phyloP scores from a whole-genome alignment of 225 moss, liverwort and hornwort species.

The Sphagnum tenellum region DNA sequence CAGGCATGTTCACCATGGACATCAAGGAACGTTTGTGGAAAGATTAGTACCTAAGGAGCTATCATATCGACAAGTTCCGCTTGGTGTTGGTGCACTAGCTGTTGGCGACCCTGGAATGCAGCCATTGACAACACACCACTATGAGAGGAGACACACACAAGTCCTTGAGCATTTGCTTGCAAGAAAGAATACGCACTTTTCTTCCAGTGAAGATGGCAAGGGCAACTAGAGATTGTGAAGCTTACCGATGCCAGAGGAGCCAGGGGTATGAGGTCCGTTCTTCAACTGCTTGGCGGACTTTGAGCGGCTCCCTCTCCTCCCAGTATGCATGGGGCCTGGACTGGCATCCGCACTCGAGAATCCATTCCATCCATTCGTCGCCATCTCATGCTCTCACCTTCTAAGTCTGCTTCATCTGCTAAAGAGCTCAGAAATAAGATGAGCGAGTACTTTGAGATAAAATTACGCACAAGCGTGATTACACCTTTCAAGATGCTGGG shows the following conservation, averaged over 20 bases:
- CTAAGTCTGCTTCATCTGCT: slow-evolving; percentile 24
- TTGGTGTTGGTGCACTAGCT: slow-evolving; percentile 41
- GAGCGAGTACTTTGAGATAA: too few species aligned
- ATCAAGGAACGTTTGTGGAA: too few species aligned
- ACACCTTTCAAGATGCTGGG: too few species aligned
- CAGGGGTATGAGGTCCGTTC: slow-evolving; percentile 34
- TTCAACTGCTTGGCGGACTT: slow-evolving; percentile 37
- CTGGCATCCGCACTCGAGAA: slow-evolving; percentile 27
- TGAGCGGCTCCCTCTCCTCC: slow-evolving; percentile 29
- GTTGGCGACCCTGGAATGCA: slow-evolving; percentile 30
- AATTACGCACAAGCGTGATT: too few species aligned
- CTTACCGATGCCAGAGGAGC: slow-evolving; percentile 24
- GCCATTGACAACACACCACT: too few species aligned
- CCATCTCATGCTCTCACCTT: slow-evolving; percentile 26
- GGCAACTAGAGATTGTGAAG: neutral
- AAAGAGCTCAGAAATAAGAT: too few species aligned
- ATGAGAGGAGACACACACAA: neutral
- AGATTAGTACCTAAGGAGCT: slow-evolving; percentile 40
- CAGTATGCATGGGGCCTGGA: slow-evolving; percentile 22
- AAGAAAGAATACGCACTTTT: too few species aligned
- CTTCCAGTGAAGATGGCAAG: too few species aligned
- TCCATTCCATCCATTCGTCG: slow-evolving; percentile 39
- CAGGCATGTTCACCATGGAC: too few species aligned
- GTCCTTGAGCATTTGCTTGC: too few species aligned
- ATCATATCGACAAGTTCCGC: slow-evolving; percentile 50